Conservation (phyloP, 306 rosid genomes). For the Macrotyloma uniflorum region DNA sequence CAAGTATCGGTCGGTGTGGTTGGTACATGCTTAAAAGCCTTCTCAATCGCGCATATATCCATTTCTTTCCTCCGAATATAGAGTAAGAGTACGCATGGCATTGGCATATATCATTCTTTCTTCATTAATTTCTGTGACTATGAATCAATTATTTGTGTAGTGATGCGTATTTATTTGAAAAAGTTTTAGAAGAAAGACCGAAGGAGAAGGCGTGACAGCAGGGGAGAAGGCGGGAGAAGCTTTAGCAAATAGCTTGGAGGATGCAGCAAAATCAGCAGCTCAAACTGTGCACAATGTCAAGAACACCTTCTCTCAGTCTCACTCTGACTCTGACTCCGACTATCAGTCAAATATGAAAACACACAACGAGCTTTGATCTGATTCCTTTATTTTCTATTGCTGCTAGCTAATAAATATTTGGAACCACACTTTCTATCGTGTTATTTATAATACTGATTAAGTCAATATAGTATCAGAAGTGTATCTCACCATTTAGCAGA, state of each 20-base stretch:
- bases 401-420: no score
- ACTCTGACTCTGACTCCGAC: no score
- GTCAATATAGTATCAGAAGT: no score
- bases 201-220: not conserved
- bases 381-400: no score
- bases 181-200: conserved; percentile 40
- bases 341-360: no score
- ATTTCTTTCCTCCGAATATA: conserved; percentile 39
- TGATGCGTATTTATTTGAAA: not conserved
- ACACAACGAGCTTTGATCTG: not conserved
- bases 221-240: conserved; percentile 42
- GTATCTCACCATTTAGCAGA: no score
- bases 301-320: not conserved
- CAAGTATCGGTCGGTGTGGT: not conserved
- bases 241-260: conserved; percentile 28
- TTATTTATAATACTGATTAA: no score
- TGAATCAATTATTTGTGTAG: not conserved
- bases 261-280: conserved; percentile 46
- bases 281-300: not conserved
- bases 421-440: no score
- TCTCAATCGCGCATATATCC: not conserved
- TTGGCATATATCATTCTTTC: no score
- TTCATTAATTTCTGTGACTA: not conserved
- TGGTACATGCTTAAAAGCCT: not conserved
- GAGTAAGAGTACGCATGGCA: not conserved